Evolutionary conservation across 2,329 filamentous ascomycete species (phyloP), one percentile per base, ranked within the genome.

Genomic region (Neoscytalidium dimidiatum): DNA sequence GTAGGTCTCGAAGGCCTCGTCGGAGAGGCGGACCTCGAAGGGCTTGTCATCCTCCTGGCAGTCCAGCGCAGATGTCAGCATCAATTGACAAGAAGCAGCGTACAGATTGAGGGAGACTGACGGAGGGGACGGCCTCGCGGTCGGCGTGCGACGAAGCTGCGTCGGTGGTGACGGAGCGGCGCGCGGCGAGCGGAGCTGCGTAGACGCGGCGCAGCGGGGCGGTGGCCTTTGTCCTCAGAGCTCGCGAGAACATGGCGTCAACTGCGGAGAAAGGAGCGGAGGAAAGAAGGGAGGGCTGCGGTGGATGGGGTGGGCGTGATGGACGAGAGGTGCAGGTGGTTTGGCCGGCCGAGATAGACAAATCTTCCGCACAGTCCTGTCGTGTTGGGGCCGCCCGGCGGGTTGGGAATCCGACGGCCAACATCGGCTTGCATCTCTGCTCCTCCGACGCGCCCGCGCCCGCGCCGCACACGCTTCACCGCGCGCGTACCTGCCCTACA

Each of bases 1-100:
- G 84, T 98, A 99, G 66, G 95, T 97, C 88, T 99, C 95, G 84
- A 98, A 99, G 84, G 92, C 94, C 90, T 98, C 94, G 80, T 97
- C 92, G 79, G 92, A 96, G 79, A 99, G 90, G 76, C 88, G 90
- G 79, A 99, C 88, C 75, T 90, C 88, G 85, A 99, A 98, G 70
- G 89, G 88, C 86, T 96, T 91, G 76, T 97, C 92, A 80, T 97
- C 94, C 80, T 94, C 91, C 93, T 96, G 19, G 35, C 44, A 26
- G 28, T 41, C 19, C 46, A 26, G 28, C 6, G 41, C 29, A 28
- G 43, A 43, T 28, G 23, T 64, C 53, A 66, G 62, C 33, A 43
- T 31, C 48, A 28, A 46, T 38, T 63, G 58, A 38, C 19, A 28
- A 31, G 14, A 17, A 11, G 1, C 23, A 29, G 26, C 4, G 57